phyloP scores from a whole-genome alignment of 768 basidiomycete species.

The Hericium coralloides region DNA sequence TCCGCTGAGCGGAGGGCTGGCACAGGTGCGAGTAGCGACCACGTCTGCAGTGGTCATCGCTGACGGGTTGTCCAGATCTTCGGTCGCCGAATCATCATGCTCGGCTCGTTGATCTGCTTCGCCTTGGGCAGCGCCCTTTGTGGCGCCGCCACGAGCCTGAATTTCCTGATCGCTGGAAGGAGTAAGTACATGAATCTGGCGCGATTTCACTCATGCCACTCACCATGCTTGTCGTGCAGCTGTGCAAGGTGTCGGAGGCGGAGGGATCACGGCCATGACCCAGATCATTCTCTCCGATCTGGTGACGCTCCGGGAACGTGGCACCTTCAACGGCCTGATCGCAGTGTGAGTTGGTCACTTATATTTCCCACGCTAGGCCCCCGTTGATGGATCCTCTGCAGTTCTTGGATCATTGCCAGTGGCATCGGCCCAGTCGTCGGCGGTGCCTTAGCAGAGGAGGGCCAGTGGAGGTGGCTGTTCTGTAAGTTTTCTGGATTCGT shows the following conservation, averaged over 20 bases:
- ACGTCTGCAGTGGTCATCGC: background rate
- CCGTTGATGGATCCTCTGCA: background rate
- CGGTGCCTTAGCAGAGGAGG: slow-evolving; percentile 13
- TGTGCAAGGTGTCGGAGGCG: slow-evolving; percentile 19
- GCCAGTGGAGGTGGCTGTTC: slow-evolving; percentile 23
- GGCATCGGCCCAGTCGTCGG: slow-evolving; percentile 20
- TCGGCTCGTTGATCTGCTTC: slow-evolving; percentile 19
- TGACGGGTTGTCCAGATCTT: slow-evolving; percentile 16
- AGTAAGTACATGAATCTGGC: slow-evolving; percentile 8
- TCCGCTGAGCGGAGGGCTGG: slow-evolving; percentile 18
- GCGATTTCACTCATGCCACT: background rate
- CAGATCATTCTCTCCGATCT: slow-evolving; percentile 28
- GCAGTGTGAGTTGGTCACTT: slow-evolving; percentile 13
- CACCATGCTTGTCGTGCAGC: slow-evolving; percentile 7
- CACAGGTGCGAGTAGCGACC: slow-evolving; percentile 4
- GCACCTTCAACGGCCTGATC: slow-evolving; percentile 22
- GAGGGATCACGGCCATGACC: slow-evolving; percentile 18
- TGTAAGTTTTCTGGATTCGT: slow-evolving; percentile 13
- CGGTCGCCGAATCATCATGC: slow-evolving; percentile 17
- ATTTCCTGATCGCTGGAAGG: slow-evolving; percentile 27
- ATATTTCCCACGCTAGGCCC: background rate
- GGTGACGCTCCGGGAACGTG: slow-evolving; percentile 27
- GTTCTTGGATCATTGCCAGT: slow-evolving; percentile 11
- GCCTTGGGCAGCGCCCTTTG: slow-evolving; percentile 27
- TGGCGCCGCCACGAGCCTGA: slow-evolving; percentile 26